Evolutionary conservation across 495 filamentous ascomycete genomes (phyloP).

Genomic region (Penicillium bovifimosum): DNA sequence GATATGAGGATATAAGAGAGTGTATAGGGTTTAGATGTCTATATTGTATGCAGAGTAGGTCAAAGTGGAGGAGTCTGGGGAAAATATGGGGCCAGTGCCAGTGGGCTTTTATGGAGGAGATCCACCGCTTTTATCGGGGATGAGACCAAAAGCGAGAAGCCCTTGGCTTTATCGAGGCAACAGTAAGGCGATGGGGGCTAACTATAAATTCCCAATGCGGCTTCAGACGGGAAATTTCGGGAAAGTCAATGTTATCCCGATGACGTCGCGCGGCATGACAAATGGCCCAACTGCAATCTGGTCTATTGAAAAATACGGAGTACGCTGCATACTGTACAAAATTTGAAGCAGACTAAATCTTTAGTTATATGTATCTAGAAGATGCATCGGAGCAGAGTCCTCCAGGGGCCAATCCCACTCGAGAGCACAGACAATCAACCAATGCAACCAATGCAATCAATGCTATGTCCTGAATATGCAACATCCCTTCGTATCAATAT

Average conservation of each 20-base stretch:
- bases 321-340: too few species aligned
- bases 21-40: not conserved
- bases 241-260: conserved; percentile 21
- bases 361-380: not conserved
- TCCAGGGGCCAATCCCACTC: not conserved
- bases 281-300: too few species aligned
- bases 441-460: too few species aligned
- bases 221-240: conserved; percentile 21
- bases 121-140: not conserved
- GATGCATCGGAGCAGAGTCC: not conserved
- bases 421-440: not conserved
- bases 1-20: not conserved
- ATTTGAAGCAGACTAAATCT: too few species aligned
- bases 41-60: not conserved
- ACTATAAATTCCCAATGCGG: too few species aligned
- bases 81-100: conserved; percentile 6
- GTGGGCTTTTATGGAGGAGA: conserved; percentile 8
- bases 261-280: conserved; percentile 29
- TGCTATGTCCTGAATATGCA: not conserved
- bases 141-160: too few species aligned
- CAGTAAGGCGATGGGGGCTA: too few species aligned
- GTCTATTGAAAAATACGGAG: too few species aligned
- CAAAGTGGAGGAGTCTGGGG: not conserved
- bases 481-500: not conserved
- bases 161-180: too few species aligned